Conservation (phyloP, 768 basidiomycete species). For the Chalciporus piperatus region DNA sequence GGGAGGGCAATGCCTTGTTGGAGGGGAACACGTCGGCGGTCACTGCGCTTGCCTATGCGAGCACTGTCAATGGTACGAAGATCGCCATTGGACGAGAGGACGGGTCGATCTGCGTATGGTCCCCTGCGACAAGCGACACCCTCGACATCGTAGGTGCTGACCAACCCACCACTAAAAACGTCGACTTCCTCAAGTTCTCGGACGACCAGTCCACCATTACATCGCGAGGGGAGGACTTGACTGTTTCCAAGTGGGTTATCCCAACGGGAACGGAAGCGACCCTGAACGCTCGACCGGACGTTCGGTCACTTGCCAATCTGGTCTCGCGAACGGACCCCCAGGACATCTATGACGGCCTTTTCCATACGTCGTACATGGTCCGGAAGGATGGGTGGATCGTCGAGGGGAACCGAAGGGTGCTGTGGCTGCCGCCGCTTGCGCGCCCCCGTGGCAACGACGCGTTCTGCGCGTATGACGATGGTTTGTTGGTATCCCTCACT, state of each 20-base stretch:
- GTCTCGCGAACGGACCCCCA: slow-evolving; percentile 8
- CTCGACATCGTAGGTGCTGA: slow-evolving; percentile 5
- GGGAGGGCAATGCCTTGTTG: not conserved
- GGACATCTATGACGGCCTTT: slow-evolving; percentile 3
- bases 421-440: slow-evolving; percentile 7
- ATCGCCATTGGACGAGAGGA: slow-evolving; percentile 20
- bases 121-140: slow-evolving; percentile 9
- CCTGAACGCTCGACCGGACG: not conserved
- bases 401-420: slow-evolving; percentile 13
- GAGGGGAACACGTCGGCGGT: slow-evolving; percentile 5
- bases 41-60: slow-evolving; percentile 15
- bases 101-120: slow-evolving; percentile 18
- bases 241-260: slow-evolving; percentile 7
- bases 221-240: slow-evolving; percentile 13
- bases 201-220: slow-evolving; percentile 5
- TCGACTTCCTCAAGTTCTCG: slow-evolving; percentile 10
- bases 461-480: slow-evolving; percentile 10
- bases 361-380: slow-evolving; percentile 11
- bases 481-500: not conserved
- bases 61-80: not conserved
- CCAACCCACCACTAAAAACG: slow-evolving; percentile 4
- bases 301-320: not conserved
- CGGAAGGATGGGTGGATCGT: slow-evolving; percentile 22
- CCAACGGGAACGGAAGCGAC: not conserved
- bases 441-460: slow-evolving; percentile 5